These are phyloP conservation scores for Globisporangium splendens DNA, from an alignment of 352 stramenopile genomes.

Conservation along the genomic window DNA sequence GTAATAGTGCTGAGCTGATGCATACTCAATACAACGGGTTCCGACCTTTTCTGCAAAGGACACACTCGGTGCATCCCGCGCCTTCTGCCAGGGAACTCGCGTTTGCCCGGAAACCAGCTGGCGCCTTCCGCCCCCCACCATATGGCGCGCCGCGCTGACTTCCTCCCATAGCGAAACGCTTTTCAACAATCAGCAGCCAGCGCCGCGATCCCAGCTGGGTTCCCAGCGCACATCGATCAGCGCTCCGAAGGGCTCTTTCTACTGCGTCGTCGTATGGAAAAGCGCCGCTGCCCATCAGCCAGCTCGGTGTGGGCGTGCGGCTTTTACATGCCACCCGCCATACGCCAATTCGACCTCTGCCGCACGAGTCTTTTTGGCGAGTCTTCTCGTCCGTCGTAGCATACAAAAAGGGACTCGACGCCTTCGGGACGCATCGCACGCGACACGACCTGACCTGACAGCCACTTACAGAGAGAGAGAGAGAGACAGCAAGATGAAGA, in stretches of 20 bases:
- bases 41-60: too few species aligned
- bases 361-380: too few species aligned
- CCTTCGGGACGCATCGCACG: too few species aligned
- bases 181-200: not conserved
- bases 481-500: conserved; percentile 12
- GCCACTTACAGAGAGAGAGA: too few species aligned
- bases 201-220: not conserved
- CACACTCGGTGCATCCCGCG: too few species aligned
- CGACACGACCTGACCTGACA: too few species aligned
- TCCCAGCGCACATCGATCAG: not conserved
- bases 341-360: not conserved
- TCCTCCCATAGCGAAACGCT: not conserved
- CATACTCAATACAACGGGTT: too few species aligned
- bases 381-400: not conserved
- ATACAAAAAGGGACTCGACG: too few species aligned
- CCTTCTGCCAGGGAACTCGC: too few species aligned
- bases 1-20: too few species aligned
- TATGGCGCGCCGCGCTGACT: not conserved
- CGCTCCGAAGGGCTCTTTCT: not conserved
- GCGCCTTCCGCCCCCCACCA: not conserved
- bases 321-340: not conserved
- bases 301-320: too few species aligned
- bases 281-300: not conserved
- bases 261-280: not conserved
- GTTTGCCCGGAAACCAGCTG: not conserved